Conservation (phyloP, 2,329 filamentous ascomycete species). For the Fusarium redolens region DNA sequence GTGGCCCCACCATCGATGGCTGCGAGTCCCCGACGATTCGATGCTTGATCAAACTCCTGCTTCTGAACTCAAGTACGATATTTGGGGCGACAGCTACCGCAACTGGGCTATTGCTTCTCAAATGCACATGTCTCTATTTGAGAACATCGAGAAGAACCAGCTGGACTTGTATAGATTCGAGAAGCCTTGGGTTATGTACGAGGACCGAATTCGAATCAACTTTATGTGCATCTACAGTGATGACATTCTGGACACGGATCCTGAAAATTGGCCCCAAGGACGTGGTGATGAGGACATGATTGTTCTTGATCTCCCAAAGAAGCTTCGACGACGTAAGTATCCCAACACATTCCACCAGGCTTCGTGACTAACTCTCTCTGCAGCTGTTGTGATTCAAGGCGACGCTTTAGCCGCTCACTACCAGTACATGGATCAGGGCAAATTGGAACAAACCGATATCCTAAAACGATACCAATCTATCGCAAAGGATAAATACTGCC, state of each 20-base stretch:
- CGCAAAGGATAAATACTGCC: slow-evolving; percentile 24
- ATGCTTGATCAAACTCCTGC: slow-evolving; percentile 27
- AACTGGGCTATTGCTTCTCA: slow-evolving; percentile 35
- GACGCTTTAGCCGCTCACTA: slow-evolving; percentile 30
- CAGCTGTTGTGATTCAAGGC: slow-evolving; percentile 30
- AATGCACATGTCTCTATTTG: slow-evolving; percentile 36
- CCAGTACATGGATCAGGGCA: slow-evolving; percentile 26
- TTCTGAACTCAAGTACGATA: slow-evolving; percentile 24
- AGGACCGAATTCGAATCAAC: slow-evolving; percentile 34
- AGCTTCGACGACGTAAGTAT: slow-evolving; percentile 28
- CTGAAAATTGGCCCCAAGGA: slow-evolving; percentile 2
- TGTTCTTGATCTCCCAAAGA: slow-evolving; percentile 24
- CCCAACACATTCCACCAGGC: not conserved
- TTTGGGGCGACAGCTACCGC: slow-evolving; percentile 28
- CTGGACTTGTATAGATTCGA: slow-evolving; percentile 34
- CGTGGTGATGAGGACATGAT: slow-evolving; percentile 22
- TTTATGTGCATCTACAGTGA: slow-evolving; percentile 36
- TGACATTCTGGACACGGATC: slow-evolving; percentile 25
- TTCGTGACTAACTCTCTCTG: not conserved
- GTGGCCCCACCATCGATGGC: slow-evolving; percentile 18
- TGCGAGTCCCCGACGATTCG: slow-evolving; percentile 16
- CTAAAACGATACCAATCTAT: slow-evolving; percentile 29
- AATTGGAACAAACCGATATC: slow-evolving; percentile 15
- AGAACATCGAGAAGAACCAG: slow-evolving; percentile 32
- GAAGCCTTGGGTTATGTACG: slow-evolving; percentile 31